Evolutionary conservation across 352 stramenopile species (phyloP).

Genomic region (Phytophthora citricola): DNA sequence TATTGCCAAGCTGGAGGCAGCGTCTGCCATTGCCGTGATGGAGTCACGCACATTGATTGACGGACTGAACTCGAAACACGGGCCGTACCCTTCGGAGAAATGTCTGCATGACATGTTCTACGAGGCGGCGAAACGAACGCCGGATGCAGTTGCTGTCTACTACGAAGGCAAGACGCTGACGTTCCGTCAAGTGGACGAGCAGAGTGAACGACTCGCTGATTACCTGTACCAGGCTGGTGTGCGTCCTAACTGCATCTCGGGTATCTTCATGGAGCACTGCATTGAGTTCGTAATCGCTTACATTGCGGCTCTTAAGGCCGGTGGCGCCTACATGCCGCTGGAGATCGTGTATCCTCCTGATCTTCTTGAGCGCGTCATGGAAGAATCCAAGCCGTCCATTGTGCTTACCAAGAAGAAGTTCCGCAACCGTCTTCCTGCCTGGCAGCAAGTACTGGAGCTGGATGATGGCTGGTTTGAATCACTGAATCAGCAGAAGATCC

Average conservation of each 20-base stretch:
- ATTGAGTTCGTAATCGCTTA: slow-evolving; percentile 93
- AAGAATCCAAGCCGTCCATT: slow-evolving; percentile 88
- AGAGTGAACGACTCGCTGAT: slow-evolving; percentile 69
- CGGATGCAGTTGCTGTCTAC: slow-evolving; percentile 70
- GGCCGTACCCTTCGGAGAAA: slow-evolving; percentile 67
- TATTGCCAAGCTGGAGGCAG: slow-evolving; percentile 43
- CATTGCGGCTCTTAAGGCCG: slow-evolving; percentile 91
- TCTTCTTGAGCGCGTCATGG: slow-evolving; percentile 89
- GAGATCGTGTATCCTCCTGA: slow-evolving; percentile 91
- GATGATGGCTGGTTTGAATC: slow-evolving; percentile 60
- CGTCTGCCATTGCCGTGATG: slow-evolving; percentile 42
- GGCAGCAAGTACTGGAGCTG: slow-evolving; percentile 74
- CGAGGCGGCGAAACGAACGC: slow-evolving; percentile 67
- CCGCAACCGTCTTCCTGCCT: slow-evolving; percentile 67
- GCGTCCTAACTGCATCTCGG: slow-evolving; percentile 72
- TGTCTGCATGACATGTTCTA: slow-evolving; percentile 88
- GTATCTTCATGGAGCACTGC: slow-evolving; percentile 93
- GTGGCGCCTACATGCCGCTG: slow-evolving; percentile 91
- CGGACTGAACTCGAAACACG: slow-evolving; percentile 55
- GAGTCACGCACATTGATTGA: slow-evolving; percentile 60
- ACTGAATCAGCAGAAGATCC: slow-evolving; percentile 38
- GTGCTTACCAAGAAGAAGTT: slow-evolving; percentile 87
- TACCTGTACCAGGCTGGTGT: slow-evolving; percentile 71
- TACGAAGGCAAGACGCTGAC: slow-evolving; percentile 76
- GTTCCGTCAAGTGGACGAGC: slow-evolving; percentile 73